Conservation (phyloP, 2,329 filamentous ascomycete genomes). For the Ophiostoma angusticollis region DNA sequence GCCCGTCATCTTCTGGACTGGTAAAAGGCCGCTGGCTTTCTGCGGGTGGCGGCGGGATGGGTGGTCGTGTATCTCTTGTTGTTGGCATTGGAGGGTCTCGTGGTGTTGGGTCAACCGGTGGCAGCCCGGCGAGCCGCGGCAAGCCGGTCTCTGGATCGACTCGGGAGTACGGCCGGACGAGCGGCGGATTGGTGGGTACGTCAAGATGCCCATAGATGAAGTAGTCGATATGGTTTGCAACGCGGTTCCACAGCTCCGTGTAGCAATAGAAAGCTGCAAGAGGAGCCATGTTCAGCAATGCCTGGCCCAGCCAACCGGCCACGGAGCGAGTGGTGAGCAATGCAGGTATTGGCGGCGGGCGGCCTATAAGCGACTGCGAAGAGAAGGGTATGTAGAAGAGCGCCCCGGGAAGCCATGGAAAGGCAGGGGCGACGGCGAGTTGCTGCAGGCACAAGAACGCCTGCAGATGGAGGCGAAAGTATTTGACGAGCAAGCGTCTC, state of each 20-base stretch:
- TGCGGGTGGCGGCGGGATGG: slow-evolving; percentile 4
- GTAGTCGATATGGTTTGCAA: slow-evolving; percentile 25
- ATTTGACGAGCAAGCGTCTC: slow-evolving; percentile 13
- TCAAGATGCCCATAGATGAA: slow-evolving; percentile 27
- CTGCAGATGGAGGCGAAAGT: slow-evolving; percentile 37
- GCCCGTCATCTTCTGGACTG: neutral
- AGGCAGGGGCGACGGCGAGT: slow-evolving; percentile 32
- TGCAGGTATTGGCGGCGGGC: slow-evolving; percentile 29
- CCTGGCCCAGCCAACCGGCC: slow-evolving; percentile 29
- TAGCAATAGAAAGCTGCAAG: slow-evolving; percentile 34
- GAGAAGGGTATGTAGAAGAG: slow-evolving; percentile 44
- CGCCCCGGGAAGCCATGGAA: slow-evolving; percentile 29
- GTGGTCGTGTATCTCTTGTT: too few relatives aligned
- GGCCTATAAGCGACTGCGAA: slow-evolving; percentile 33
- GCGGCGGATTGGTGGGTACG: slow-evolving; percentile 17
- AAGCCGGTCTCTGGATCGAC: slow-evolving; percentile 1
- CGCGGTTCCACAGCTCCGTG: slow-evolving; percentile 24
- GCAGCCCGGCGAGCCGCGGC: slow-evolving; percentile 6
- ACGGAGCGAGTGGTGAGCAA: slow-evolving; percentile 27
- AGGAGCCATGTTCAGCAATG: slow-evolving; percentile 32
- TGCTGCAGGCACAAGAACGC: slow-evolving; percentile 40
- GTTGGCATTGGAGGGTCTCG: neutral
- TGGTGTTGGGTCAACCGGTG: neutral
- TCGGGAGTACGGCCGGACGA: neutral
- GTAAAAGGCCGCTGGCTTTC: slow-evolving; percentile 4